A percentile compares a stretch with the other conserved stretches of the same genome.
Conservation (phyloP, 2,329 filamentous ascomycete genomes). For the Pseudocercospora eumusae region DNA sequence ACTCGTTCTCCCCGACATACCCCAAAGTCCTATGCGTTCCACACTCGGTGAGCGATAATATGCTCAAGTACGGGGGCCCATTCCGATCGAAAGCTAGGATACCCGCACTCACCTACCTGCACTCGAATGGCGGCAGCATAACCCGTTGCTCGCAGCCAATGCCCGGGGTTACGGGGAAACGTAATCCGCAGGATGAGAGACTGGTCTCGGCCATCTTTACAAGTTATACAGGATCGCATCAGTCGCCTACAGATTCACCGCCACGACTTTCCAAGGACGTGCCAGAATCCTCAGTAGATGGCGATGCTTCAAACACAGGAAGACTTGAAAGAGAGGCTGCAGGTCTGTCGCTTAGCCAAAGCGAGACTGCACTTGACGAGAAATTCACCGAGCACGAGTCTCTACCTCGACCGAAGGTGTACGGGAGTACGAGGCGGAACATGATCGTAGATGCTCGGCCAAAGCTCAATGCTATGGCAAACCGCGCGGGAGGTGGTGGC, state of each 20-base stretch:
- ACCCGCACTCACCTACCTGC: conserved; percentile 88
- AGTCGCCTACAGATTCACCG: conserved; percentile 7
- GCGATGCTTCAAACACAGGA: background rate
- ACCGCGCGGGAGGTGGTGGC: conserved; percentile 88
- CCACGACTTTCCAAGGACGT: conserved; percentile 3
- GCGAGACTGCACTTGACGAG: conserved; percentile 27
- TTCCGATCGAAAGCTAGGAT: conserved; percentile 89
- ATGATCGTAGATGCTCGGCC: conserved; percentile 94
- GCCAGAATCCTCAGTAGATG: background rate
- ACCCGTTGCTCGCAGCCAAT: conserved; percentile 91
- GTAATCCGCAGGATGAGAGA: conserved; percentile 94
- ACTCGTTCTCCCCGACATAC: conserved; percentile 90
- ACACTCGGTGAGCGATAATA: conserved; percentile 90
- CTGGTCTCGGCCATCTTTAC: conserved; percentile 90
- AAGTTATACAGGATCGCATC: conserved; percentile 48
- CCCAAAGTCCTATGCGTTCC: conserved; percentile 83
- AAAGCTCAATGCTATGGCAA: conserved; percentile 89
- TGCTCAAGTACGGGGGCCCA: conserved; percentile 85
- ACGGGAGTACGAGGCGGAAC: conserved; percentile 90
- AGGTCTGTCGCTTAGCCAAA: conserved; percentile 20
- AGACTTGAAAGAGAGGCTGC: background rate
- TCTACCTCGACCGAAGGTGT: conserved; percentile 52
- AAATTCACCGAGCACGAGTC: conserved; percentile 16
- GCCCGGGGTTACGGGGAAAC: conserved; percentile 76
- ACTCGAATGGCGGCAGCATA: conserved; percentile 96